Conservation (phyloP, 495 filamentous ascomycete species). For the Astrothelium macrocarpum region DNA sequence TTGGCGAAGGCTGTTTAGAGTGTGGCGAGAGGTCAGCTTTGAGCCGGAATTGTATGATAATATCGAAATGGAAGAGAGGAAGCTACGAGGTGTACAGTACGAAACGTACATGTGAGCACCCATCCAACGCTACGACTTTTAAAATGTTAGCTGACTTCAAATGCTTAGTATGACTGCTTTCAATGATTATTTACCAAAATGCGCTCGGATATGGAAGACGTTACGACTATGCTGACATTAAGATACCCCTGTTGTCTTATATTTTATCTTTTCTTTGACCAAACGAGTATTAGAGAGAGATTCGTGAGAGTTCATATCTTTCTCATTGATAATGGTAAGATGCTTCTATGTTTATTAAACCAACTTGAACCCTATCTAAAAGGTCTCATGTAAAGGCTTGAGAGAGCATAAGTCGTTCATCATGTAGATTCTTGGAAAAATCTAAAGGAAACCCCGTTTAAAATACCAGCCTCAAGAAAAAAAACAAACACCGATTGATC, state of each 20-base stretch:
- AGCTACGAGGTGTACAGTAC: neutral
- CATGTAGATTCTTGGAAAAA: too few species aligned
- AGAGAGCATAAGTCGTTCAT: too few species aligned
- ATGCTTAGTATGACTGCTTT: neutral
- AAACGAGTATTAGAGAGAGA: too few species aligned
- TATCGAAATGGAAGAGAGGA: neutral
- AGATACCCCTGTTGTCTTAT: neutral
- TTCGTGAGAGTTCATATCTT: too few species aligned
- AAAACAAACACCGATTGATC: too few species aligned
- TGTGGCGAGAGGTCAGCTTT: constrained; percentile 12
- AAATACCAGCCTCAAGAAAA: too few species aligned
- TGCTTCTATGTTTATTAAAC: too few species aligned
- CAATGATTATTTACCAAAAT: neutral
- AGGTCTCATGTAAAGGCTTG: too few species aligned
- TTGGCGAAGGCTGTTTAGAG: constrained; percentile 22
- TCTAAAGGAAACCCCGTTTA: too few species aligned
- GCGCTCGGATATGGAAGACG: neutral
- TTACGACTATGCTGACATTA: neutral
- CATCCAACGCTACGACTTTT: neutral
- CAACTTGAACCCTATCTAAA: too few species aligned
- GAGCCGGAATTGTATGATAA: neutral
- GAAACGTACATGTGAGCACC: neutral
- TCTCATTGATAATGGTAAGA: too few species aligned
- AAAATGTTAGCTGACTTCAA: neutral
- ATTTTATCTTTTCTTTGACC: too few species aligned